Evolutionary conservation across 345 rosid species (phyloP), one percentile per base, ranked within the genome.

Genomic region (Linum lewisii): DNA sequence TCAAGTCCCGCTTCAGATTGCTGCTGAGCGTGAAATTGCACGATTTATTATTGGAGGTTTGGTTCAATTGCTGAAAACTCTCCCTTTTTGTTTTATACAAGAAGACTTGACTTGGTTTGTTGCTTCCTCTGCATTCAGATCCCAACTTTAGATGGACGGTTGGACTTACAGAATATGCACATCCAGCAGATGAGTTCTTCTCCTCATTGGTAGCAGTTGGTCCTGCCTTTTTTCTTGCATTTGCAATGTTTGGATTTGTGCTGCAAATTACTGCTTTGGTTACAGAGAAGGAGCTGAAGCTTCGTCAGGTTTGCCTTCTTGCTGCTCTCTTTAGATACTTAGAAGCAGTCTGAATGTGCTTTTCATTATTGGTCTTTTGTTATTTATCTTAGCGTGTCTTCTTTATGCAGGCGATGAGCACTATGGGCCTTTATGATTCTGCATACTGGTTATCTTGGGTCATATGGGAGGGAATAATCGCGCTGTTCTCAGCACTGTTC

Each of bases 401-500:
- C 55, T 57, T 62, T 21, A 47, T 24, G 67, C 84, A 88, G 98
- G 87, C 87, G 29, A 86, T 92, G 92, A 84, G 77, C 32, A 77
- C 86, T 82, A 84, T 82, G 83, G 96, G 96, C 62, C 93, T 92
- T 73, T 87, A 77, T 38, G 96, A 92, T 69, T 77, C 95, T 63
- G 87, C 95, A 51, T 86, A 84, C 51, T 88, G 96, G 96, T 64
- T 84, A 34, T 92, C 96, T 19, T 92, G 95, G 95, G 82, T 92
- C 66, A 66, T 78, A 57, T 92, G 96, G 90, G 98, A 88, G 68
- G 95, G 84, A 54, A 61, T 78, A 25, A 72, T 86, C 47, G 65
- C 84, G 26, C 64, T 82, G 22, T 45, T 92, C 63, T 92, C 98
- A 3, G 83, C 98, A 7, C 76, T 92, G 65, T 73, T 88, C 66